A percentile compares a stretch with the other conserved stretches of the same genome.
phyloP scores from a whole-genome alignment of 2,329 filamentous ascomycete species.

The Diplodia mutila region DNA sequence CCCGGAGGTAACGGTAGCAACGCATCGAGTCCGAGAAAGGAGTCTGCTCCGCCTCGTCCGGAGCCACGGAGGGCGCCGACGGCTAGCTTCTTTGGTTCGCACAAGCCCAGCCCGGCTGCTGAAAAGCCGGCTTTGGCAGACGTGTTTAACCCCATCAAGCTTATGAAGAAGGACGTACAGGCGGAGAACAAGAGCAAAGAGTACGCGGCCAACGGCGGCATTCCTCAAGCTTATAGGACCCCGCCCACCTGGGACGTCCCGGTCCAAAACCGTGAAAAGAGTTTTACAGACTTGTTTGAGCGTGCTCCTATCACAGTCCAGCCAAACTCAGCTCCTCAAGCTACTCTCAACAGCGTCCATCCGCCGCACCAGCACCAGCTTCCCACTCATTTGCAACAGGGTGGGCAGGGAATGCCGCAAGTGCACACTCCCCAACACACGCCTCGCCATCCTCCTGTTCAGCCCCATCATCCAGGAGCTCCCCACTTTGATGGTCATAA shows the following conservation, averaged over 20 bases:
- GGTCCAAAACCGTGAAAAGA: conserved; percentile 72
- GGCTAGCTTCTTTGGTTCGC: conserved; percentile 64
- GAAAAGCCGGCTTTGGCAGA: conserved; percentile 59
- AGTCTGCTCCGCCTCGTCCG: conserved; percentile 40
- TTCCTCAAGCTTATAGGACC: conserved; percentile 83
- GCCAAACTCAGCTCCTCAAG: conserved; percentile 67
- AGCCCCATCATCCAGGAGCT: conserved; percentile 70
- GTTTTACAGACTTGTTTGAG: conserved; percentile 81
- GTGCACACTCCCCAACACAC: conserved; percentile 75
- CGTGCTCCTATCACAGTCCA: conserved; percentile 60
- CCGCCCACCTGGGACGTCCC: conserved; percentile 79
- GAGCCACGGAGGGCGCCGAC: conserved; percentile 39
- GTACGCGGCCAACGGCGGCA: conserved; percentile 77
- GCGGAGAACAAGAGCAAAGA: conserved; percentile 58
- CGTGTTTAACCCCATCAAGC: conserved; percentile 67
- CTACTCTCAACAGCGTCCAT: conserved; percentile 63
- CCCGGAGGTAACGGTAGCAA: conserved; percentile 66
- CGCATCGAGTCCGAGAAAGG: conserved; percentile 72
- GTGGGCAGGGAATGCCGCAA: conserved; percentile 67
- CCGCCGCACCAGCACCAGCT: conserved; percentile 83
- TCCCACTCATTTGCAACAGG: conserved; percentile 79
- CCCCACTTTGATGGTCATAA: conserved; percentile 80
- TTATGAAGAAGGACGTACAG: conserved; percentile 68
- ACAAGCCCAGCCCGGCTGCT: conserved; percentile 68
- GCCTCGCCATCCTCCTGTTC: conserved; percentile 75